Evolutionary conservation across 306 rosid species (phyloP).

Genomic region (Mimosa bimucronata): DNA sequence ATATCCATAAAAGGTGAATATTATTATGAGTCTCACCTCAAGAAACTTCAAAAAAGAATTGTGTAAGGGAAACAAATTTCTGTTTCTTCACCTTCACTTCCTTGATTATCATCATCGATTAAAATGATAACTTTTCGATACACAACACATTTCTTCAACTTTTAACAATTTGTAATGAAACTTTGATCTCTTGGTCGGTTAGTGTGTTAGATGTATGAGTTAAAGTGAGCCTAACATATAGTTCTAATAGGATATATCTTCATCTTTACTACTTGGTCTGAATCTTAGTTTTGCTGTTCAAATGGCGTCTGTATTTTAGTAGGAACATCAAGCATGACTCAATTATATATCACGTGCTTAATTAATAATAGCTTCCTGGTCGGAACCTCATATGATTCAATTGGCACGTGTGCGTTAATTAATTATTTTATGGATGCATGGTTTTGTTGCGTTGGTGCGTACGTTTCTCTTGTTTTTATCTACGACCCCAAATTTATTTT

Average conservation of each 20-base stretch:
- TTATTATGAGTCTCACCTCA: not conserved
- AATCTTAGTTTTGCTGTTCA: not conserved
- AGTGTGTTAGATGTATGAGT: not conserved
- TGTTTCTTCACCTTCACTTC: too few species aligned
- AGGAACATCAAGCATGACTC: not conserved
- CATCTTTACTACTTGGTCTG: not conserved
- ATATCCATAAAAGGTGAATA: not conserved
- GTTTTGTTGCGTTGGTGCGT: too few species aligned
- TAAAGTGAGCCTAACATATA: not conserved
- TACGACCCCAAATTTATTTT: not conserved
- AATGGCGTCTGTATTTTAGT: not conserved
- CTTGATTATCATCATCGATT: not conserved
- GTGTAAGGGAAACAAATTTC: too few species aligned
- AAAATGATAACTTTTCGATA: not conserved
- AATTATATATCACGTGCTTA: constrained; percentile 4
- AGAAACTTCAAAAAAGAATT: not conserved
- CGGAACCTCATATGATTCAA: not conserved
- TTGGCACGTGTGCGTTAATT: not conserved
- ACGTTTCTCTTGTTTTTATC: not conserved
- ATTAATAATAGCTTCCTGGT: not conserved
- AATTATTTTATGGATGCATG: not conserved
- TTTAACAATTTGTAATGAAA: not conserved
- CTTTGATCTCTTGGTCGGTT: not conserved
- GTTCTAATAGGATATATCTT: not conserved
- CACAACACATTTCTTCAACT: not conserved